Conservation (phyloP, 169 alveolate species). For the Eimeria sp. region DNA sequence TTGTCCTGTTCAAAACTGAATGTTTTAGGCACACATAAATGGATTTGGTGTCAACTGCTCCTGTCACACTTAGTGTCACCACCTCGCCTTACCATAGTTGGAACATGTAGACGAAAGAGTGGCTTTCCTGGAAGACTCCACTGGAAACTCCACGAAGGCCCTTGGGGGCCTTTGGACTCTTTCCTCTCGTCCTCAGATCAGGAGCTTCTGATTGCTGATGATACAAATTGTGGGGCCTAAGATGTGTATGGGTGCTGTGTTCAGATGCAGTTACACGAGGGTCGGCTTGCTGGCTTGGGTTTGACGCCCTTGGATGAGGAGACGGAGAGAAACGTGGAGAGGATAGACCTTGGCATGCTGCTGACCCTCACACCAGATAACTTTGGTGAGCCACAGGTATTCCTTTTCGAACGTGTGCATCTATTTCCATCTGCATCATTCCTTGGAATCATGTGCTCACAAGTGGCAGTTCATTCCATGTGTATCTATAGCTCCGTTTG, state of each 20-base stretch:
- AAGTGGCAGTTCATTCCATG: neutral
- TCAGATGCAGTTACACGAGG: conserved; percentile 48
- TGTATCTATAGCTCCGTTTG: neutral
- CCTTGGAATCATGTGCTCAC: neutral
- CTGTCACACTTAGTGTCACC: neutral
- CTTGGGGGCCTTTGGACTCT: neutral
- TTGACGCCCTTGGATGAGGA: conserved; percentile 64
- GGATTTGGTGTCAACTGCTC: neutral
- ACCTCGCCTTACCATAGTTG: neutral
- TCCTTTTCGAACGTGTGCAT: neutral
- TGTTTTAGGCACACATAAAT: neutral
- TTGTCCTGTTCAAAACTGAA: neutral
- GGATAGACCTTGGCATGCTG: conserved; percentile 47
- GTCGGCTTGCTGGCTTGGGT: conserved; percentile 58
- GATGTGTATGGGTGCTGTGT: conserved; percentile 2
- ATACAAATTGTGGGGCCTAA: neutral
- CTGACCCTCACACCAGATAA: conserved; percentile 48
- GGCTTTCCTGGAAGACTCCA: neutral
- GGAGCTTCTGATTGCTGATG: neutral
- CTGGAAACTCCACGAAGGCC: neutral
- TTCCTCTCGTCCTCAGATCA: neutral
- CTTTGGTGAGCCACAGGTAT: conserved; percentile 32
- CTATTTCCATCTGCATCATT: neutral
- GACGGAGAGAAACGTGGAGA: neutral
- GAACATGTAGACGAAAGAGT: neutral